Evolutionary conservation across 352 stramenopile species (phyloP).

Genomic region (Globisporangium cylindrosporum): DNA sequence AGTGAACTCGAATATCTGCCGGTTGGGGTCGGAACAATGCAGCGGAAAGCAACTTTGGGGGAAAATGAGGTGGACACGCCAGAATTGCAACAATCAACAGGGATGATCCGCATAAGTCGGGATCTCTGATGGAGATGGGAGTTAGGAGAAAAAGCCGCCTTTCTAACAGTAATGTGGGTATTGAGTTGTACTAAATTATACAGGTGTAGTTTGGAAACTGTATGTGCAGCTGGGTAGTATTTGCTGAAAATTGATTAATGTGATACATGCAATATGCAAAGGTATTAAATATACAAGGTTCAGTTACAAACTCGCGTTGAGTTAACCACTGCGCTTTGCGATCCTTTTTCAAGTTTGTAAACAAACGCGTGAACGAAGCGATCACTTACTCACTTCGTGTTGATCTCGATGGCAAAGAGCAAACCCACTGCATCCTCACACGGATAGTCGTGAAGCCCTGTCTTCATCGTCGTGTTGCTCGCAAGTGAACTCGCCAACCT

Average conservation of each 20-base stretch:
- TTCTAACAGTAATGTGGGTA: neutral
- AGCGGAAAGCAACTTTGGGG: neutral
- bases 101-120: too few species aligned
- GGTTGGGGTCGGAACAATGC: constrained; percentile 7
- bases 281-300: neutral
- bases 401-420: neutral
- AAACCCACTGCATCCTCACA: too few species aligned
- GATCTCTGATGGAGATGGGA: neutral
- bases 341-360: neutral
- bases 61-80: neutral
- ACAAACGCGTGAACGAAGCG: neutral
- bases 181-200: neutral
- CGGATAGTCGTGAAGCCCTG: too few species aligned
- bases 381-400: neutral
- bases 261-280: neutral
- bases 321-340: neutral
- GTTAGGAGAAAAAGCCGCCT: neutral
- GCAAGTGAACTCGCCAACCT: too few species aligned
- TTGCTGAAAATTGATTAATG: too few species aligned
- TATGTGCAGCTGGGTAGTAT: too few species aligned
- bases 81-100: too few species aligned
- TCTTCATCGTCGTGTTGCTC: too few species aligned
- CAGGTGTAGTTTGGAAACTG: neutral
- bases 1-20: neutral
- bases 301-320: too few species aligned